These are phyloP conservation scores for Aspergillus sp. DNA, from an alignment of 2,329 filamentous ascomycete species.

Conservation along the genomic window DNA sequence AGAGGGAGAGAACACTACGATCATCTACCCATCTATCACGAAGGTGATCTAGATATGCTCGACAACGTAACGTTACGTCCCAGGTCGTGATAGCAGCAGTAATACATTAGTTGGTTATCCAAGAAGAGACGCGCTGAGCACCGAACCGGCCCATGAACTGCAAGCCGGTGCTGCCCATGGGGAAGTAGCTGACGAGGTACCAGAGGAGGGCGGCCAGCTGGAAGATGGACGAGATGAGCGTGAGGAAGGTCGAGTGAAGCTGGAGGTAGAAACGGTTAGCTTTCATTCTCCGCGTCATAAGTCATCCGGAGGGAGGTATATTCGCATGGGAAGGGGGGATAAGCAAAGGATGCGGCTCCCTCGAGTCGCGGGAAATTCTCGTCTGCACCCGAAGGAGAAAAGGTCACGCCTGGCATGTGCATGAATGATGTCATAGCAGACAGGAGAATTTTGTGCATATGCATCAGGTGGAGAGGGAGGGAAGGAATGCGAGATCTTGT, in stretches of 20 bases:
- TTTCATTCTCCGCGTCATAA: background rate
- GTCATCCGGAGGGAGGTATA: background rate
- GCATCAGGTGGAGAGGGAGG: background rate
- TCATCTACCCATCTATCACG: background rate
- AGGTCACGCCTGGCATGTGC: background rate
- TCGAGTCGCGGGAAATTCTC: slow-evolving; percentile 1
- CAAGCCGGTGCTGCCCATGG: slow-evolving; percentile 88
- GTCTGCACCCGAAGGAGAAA: background rate
- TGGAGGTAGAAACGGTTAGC: slow-evolving; percentile 42
- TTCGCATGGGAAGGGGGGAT: background rate
- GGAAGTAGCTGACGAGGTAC: slow-evolving; percentile 97
- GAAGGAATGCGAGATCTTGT: background rate
- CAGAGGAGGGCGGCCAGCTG: slow-evolving; percentile 82
- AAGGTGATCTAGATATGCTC: background rate
- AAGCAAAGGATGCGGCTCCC: background rate
- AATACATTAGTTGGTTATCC: slow-evolving; percentile 71
- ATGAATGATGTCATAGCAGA: background rate
- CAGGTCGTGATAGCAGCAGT: background rate
- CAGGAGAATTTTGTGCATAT: background rate
- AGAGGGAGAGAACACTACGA: background rate
- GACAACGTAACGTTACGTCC: background rate
- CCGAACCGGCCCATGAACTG: slow-evolving; percentile 85
- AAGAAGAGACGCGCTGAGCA: slow-evolving; percentile 77
- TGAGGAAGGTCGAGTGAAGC: slow-evolving; percentile 82
- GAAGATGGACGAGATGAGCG: slow-evolving; percentile 76